These are phyloP conservation scores for Candida michaelii DNA, from an alignment of 805 yeast genomes.

Conservation along the genomic window DNA sequence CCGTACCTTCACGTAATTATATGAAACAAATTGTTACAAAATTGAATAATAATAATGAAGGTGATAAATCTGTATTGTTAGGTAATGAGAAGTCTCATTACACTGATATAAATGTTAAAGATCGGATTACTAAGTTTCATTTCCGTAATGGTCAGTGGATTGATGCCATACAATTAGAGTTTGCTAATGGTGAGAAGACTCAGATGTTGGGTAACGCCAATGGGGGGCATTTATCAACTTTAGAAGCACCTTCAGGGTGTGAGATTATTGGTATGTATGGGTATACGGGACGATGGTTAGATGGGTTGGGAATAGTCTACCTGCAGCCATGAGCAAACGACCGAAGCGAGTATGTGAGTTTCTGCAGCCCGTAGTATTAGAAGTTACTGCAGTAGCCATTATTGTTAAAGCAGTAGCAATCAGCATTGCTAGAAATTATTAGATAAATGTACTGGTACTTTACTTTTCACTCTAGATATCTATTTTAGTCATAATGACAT, in stretches of 20 bases:
- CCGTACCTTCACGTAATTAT: slow-evolving; percentile 43
- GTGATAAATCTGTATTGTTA: slow-evolving; percentile 24
- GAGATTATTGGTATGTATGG: slow-evolving; percentile 73
- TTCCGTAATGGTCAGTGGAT: slow-evolving; percentile 85
- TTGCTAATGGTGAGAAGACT: slow-evolving; percentile 54
- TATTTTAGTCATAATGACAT: no score
- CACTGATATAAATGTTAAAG: slow-evolving; percentile 57
- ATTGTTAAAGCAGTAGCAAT: no score
- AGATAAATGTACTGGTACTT: no score
- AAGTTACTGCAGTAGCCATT: no score
- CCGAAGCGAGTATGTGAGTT: no score
- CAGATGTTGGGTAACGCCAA: slow-evolving; percentile 63
- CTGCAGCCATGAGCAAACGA: not conserved
- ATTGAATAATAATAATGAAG: not conserved
- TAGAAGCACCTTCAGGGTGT: slow-evolving; percentile 64
- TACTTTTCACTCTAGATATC: no score
- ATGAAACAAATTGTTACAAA: slow-evolving; percentile 11
- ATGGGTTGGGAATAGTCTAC: slow-evolving; percentile 71
- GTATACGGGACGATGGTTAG: slow-evolving; percentile 65
- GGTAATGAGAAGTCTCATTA: slow-evolving; percentile 57
- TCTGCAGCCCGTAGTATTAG: no score
- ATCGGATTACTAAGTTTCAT: slow-evolving; percentile 54
- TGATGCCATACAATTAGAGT: slow-evolving; percentile 77
- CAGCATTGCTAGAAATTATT: no score
- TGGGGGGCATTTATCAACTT: slow-evolving; percentile 58